Conservation (phyloP, 2,329 filamentous ascomycete species). For the Zasmidium cellare region DNA sequence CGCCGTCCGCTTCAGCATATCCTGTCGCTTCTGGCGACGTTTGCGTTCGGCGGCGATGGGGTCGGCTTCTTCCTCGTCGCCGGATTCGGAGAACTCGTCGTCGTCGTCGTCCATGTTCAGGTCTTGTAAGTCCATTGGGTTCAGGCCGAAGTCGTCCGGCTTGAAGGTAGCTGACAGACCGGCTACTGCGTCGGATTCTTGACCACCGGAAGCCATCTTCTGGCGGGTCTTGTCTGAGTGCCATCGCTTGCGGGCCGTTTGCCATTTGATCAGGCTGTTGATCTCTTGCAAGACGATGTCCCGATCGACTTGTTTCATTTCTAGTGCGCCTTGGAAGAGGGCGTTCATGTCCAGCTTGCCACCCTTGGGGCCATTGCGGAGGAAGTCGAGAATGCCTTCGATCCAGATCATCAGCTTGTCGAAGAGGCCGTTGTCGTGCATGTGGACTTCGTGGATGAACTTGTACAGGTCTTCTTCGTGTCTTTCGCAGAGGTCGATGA, state of each 20-base stretch:
- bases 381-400: slow-evolving; percentile 89
- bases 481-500: slow-evolving; percentile 92
- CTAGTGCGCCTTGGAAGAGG: slow-evolving; percentile 77
- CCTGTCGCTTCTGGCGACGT: slow-evolving; percentile 72
- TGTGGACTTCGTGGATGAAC: slow-evolving; percentile 96
- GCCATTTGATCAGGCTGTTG: slow-evolving; percentile 84
- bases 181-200: slow-evolving; percentile 51
- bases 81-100: slow-evolving; percentile 68
- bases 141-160: slow-evolving; percentile 84
- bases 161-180: slow-evolving; percentile 62
- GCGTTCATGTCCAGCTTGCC: slow-evolving; percentile 94
- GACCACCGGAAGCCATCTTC: slow-evolving; percentile 92
- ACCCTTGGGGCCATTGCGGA: slow-evolving; percentile 77
- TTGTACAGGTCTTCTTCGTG: slow-evolving; percentile 99
- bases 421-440: slow-evolving; percentile 94
- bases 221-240: slow-evolving; percentile 96
- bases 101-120: slow-evolving; percentile 77
- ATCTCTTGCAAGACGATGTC: slow-evolving; percentile 75
- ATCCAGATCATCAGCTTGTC: slow-evolving; percentile 97
- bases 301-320: slow-evolving; percentile 67
- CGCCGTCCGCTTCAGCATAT: slow-evolving; percentile 59
- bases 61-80: slow-evolving; percentile 69
- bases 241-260: slow-evolving; percentile 95
- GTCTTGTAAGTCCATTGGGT: slow-evolving; percentile 83
- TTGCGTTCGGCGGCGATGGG: slow-evolving; percentile 85